Evolutionary conservation across 805 yeast species (phyloP).

Genomic region (Ogataea nakhonphanomensis): DNA sequence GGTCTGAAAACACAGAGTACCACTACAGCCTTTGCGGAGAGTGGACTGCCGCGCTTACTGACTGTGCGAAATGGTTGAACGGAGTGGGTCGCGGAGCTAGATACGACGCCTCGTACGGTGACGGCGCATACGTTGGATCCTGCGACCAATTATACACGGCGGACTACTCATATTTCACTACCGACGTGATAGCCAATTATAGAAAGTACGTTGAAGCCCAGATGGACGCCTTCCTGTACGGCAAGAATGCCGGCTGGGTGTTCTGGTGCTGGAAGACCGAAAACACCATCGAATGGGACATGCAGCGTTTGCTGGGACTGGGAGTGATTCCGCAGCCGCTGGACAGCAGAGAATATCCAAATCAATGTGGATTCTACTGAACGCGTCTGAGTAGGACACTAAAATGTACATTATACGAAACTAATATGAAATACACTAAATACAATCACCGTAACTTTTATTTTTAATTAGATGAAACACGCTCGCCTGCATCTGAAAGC

Average conservation of each 20-base stretch:
- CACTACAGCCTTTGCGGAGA: conserved; percentile 84
- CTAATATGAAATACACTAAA: not conserved
- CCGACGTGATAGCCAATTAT: conserved; percentile 49
- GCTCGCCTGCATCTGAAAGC: not conserved
- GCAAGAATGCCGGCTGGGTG: conserved; percentile 76
- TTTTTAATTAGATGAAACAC: not conserved
- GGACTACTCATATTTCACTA: conserved; percentile 51
- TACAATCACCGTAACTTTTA: not conserved
- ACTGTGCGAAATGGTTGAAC: conserved; percentile 84
- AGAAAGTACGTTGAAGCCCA: conserved; percentile 85
- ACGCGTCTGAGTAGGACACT: not conserved
- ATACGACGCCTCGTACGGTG: conserved; percentile 57
- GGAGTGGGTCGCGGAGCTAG: conserved; percentile 85
- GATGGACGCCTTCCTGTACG: conserved; percentile 62
- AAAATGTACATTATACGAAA: not conserved
- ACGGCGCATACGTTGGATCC: conserved; percentile 47
- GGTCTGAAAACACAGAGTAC: conserved; percentile 43
- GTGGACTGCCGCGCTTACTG: conserved; percentile 90
- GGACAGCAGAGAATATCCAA: conserved; percentile 25
- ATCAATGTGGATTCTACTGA: conserved; percentile 30
- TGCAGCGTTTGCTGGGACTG: conserved; percentile 51
- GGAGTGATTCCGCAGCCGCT: conserved; percentile 83
- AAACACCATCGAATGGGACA: conserved; percentile 80
- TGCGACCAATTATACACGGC: conserved; percentile 53
- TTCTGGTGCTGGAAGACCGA: conserved; percentile 96